A percentile compares a stretch with the other conserved stretches of the same genome.
These are phyloP conservation scores for Fulvia fulva DNA, from an alignment of 2,329 filamentous ascomycete genomes.

Conservation along the genomic window DNA sequence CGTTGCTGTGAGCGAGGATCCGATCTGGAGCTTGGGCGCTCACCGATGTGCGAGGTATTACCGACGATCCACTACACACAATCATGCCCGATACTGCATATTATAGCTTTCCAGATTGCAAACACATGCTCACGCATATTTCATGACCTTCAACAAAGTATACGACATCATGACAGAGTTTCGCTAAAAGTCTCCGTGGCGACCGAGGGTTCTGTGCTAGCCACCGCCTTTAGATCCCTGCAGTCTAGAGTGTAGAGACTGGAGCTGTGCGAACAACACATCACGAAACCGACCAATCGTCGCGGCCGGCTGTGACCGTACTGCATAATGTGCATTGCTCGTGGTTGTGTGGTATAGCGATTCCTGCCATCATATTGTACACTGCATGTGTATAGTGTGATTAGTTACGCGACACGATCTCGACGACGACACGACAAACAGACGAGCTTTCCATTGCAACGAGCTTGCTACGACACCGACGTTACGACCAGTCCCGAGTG, in stretches of 20 bases:
- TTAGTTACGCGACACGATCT: conserved; percentile 6
- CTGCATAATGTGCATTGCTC: not conserved
- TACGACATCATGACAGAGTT: not conserved
- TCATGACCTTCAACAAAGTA: not conserved
- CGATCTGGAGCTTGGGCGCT: not conserved
- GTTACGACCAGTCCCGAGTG: conserved; percentile 1
- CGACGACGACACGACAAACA: not conserved
- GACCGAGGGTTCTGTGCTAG: not conserved
- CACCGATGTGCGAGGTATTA: not conserved
- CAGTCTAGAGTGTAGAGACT: not conserved
- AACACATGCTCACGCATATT: not conserved
- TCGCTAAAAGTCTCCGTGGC: not conserved
- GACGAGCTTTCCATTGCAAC: conserved; percentile 2
- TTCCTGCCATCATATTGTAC: not conserved
- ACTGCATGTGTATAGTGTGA: not conserved
- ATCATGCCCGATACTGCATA: not conserved
- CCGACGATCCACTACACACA: not conserved
- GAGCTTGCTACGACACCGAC: conserved; percentile 8
- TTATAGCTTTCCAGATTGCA: not conserved
- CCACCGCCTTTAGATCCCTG: not conserved
- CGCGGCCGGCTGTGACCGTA: not conserved
- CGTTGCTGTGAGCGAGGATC: not conserved
- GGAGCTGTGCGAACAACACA: not conserved
- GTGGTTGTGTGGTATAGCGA: not conserved
- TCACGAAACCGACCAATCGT: not conserved